A percentile compares a stretch with the other conserved stretches of the same genome.
Evolutionary conservation across 2,329 filamentous ascomycete genomes (phyloP).

Genomic region (Aspergillus luchuensis): DNA sequence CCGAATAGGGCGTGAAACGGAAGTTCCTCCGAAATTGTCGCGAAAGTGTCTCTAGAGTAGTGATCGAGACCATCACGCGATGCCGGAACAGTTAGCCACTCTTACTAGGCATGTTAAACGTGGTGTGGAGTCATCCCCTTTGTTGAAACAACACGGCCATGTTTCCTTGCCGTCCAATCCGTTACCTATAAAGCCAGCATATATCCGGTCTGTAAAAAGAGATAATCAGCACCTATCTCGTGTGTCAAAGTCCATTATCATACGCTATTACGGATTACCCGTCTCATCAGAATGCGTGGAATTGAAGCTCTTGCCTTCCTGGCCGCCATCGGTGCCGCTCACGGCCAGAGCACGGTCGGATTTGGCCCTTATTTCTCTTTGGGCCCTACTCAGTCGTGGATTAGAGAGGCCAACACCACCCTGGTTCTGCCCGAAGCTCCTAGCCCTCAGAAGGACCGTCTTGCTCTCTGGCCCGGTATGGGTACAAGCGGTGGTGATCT

Average conservation of each 20-base stretch:
- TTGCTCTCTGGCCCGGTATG: slow-evolving; percentile 39
- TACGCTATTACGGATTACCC: not conserved
- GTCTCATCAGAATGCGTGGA: slow-evolving; percentile 1
- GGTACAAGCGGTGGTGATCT: slow-evolving; percentile 36
- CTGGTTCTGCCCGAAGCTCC: slow-evolving; percentile 32
- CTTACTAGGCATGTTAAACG: not conserved
- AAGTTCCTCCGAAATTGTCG: not conserved
- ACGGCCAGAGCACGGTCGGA: slow-evolving; percentile 23
- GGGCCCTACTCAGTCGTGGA: slow-evolving; percentile 35
- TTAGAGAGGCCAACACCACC: slow-evolving; percentile 35
- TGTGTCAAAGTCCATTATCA: not conserved
- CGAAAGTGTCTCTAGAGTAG: not conserved
- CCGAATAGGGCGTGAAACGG: not conserved
- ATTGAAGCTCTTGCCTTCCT: slow-evolving; percentile 15
- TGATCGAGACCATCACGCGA: not conserved
- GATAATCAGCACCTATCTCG: not conserved
- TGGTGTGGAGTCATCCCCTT: not conserved
- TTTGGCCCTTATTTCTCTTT: slow-evolving; percentile 37
- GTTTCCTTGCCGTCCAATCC: not conserved
- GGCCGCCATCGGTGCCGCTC: slow-evolving; percentile 18
- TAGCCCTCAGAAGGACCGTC: slow-evolving; percentile 29
- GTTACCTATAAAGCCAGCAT: not conserved
- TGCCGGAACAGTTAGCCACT: not conserved
- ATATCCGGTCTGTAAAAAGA: not conserved
- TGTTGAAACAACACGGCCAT: not conserved